These are phyloP conservation scores for Crassisporium funariophilum DNA, from an alignment of 768 basidiomycete genomes.

Conservation along the genomic window DNA sequence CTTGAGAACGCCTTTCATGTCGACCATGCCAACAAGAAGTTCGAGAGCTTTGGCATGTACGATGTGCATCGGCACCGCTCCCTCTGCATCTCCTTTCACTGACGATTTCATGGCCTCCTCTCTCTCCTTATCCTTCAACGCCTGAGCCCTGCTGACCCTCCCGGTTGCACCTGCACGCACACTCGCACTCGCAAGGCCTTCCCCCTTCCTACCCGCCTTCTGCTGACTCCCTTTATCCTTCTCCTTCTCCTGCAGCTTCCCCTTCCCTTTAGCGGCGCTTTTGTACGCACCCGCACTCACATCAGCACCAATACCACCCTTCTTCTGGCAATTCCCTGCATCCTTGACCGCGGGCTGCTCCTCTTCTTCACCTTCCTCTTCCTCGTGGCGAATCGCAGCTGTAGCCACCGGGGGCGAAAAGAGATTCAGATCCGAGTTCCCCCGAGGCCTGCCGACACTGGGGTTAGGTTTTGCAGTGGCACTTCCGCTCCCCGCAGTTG, in stretches of 20 bases:
- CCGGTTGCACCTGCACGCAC: no score
- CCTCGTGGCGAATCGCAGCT: neutral
- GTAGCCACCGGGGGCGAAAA: no score
- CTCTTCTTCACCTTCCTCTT: neutral
- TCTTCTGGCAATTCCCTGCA: neutral
- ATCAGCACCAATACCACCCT: neutral
- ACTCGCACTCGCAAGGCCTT: no score
- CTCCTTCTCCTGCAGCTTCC: conserved; percentile 19
- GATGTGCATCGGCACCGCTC: conserved; percentile 27
- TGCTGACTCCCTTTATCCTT: conserved; percentile 3
- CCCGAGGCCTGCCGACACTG: no score
- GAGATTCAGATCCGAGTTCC: no score
- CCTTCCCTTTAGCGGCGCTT: conserved; percentile 9
- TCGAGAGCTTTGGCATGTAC: conserved; percentile 17
- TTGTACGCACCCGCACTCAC: no score
- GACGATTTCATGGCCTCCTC: conserved; percentile 30
- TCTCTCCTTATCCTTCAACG: conserved; percentile 5
- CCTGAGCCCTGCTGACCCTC: no score
- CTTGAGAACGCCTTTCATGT: conserved; percentile 10
- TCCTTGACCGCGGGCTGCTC: neutral
- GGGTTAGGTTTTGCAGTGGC: no score
- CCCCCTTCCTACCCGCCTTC: no score
- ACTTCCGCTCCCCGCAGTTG: no score
- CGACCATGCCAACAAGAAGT: conserved; percentile 15
- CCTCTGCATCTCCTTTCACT: conserved; percentile 35